phyloP scores from a whole-genome alignment of 106 monocot species.

The Gastrodia elata region DNA sequence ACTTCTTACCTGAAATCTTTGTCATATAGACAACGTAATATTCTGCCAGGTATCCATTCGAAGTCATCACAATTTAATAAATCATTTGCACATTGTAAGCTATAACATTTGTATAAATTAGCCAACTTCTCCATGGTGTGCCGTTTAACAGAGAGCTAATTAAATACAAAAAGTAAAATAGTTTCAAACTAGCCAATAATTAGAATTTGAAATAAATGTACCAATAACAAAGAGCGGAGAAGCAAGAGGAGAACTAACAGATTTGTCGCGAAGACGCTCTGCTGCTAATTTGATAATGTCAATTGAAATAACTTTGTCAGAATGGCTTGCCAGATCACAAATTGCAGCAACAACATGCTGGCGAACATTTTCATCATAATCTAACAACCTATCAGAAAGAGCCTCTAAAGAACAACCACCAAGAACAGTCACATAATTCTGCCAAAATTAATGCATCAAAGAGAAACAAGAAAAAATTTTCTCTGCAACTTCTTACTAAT shows the following conservation, averaged over 20 bases:
- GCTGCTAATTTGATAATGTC: constrained; percentile 55
- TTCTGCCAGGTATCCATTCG: constrained; percentile 94
- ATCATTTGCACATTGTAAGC: constrained; percentile 39
- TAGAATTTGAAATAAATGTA: constrained; percentile 4
- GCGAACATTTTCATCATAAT: constrained; percentile 95
- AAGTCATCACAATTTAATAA: constrained; percentile 36
- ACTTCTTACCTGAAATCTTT: constrained; percentile 83
- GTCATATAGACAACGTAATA: constrained; percentile 95
- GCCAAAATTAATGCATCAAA: constrained; percentile 1
- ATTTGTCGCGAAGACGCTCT: constrained; percentile 95
- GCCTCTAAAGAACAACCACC: constrained; percentile 44
- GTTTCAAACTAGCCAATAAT: not conserved
- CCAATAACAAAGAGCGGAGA: constrained; percentile 1
- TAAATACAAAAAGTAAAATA: constrained; percentile 7
- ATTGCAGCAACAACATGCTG: constrained; percentile 80
- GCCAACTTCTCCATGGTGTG: constrained; percentile 85
- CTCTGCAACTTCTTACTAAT: constrained; percentile 51
- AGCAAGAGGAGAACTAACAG: constrained; percentile 48
- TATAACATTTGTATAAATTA: constrained; percentile 64
- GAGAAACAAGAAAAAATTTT: not conserved
- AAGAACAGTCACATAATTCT: constrained; percentile 7
- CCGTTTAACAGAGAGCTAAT: constrained; percentile 67
- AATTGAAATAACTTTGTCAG: constrained; percentile 39
- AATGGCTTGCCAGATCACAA: constrained; percentile 62
- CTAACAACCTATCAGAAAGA: constrained; percentile 68